phyloP scores from a whole-genome alignment of 495 filamentous ascomycete species.

The Lepidopterella palustris region DNA sequence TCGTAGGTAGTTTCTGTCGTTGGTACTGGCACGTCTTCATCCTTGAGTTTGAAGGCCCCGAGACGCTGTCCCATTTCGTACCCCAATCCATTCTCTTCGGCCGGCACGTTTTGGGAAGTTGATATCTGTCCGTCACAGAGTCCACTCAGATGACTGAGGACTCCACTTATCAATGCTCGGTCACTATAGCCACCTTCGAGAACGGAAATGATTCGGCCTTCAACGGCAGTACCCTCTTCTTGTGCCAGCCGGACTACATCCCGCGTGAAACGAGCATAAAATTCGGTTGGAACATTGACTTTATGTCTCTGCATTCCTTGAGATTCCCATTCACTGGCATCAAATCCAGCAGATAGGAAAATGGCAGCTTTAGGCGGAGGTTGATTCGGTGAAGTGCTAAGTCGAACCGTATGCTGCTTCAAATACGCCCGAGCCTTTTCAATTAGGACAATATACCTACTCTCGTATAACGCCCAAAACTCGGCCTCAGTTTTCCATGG shows the following conservation, averaged over 20 bases:
- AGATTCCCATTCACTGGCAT: constrained; percentile 93
- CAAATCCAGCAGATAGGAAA: constrained; percentile 92
- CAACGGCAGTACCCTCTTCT: constrained; percentile 68
- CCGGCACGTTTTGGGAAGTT: not conserved
- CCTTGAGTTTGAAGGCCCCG: constrained; percentile 21
- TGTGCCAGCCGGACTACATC: constrained; percentile 77
- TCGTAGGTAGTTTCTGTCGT: constrained; percentile 43
- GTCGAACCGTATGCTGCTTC: constrained; percentile 55
- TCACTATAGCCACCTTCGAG: constrained; percentile 95
- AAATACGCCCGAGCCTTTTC: constrained; percentile 75
- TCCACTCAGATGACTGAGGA: constrained; percentile 81
- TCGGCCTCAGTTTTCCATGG: constrained; percentile 73
- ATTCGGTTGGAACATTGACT: constrained; percentile 92
- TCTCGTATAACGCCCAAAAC: constrained; percentile 83
- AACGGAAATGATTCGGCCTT: constrained; percentile 84
- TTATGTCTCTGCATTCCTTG: constrained; percentile 87
- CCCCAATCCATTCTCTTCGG: constrained; percentile 36
- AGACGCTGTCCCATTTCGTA: constrained; percentile 50
- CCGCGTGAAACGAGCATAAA: constrained; percentile 83
- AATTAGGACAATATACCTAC: constrained; percentile 65
- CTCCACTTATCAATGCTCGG: constrained; percentile 76
- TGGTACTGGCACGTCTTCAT: constrained; percentile 12
- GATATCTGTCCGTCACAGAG: constrained; percentile 49
- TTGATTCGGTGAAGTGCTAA: constrained; percentile 47
- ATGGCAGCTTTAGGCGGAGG: constrained; percentile 70